Percentiles rank a stretch among this genome's conserved stretches.
Evolutionary conservation across 2,329 filamentous ascomycete species (phyloP).

Genomic region (Aspergillus thermomutatus): DNA sequence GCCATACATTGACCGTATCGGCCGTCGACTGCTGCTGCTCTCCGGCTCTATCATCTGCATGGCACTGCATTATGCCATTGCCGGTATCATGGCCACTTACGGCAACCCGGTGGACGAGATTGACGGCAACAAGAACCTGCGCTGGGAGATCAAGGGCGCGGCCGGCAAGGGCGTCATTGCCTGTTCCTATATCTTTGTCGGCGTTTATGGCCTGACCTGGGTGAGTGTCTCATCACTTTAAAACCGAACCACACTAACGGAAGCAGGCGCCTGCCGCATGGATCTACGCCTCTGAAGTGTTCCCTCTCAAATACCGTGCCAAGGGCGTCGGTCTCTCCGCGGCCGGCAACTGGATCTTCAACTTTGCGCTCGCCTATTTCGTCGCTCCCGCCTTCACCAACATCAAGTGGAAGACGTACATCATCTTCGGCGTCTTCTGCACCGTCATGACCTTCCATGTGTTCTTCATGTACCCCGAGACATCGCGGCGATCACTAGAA

Average conservation of each 20-base stretch:
- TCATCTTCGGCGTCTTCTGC: conserved; percentile 75
- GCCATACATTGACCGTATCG: conserved; percentile 49
- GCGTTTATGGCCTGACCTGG: conserved; percentile 35
- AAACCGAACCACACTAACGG: neutral
- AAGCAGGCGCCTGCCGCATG: conserved; percentile 53
- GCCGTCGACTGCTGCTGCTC: conserved; percentile 48
- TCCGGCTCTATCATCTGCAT: conserved; percentile 47
- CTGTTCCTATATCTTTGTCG: conserved; percentile 56
- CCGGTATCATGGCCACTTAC: conserved; percentile 50
- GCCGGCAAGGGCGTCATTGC: conserved; percentile 60
- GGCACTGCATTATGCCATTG: conserved; percentile 52
- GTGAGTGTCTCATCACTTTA: conserved; percentile 32
- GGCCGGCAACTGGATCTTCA: conserved; percentile 62
- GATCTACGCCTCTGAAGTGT: conserved; percentile 62
- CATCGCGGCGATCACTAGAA: conserved; percentile 67
- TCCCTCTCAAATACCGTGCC: conserved; percentile 61
- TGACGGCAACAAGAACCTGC: conserved; percentile 45
- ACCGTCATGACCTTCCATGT: conserved; percentile 66
- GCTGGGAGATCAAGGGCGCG: conserved; percentile 47
- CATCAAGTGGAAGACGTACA: conserved; percentile 62
- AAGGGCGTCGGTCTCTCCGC: conserved; percentile 62
- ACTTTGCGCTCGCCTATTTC: conserved; percentile 54
- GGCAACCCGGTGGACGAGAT: conserved; percentile 46
- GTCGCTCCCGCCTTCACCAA: conserved; percentile 58
- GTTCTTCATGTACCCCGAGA: conserved; percentile 65